phyloP scores from a whole-genome alignment of 2,329 filamentous ascomycete genomes.

The Talaromyces sp. region DNA sequence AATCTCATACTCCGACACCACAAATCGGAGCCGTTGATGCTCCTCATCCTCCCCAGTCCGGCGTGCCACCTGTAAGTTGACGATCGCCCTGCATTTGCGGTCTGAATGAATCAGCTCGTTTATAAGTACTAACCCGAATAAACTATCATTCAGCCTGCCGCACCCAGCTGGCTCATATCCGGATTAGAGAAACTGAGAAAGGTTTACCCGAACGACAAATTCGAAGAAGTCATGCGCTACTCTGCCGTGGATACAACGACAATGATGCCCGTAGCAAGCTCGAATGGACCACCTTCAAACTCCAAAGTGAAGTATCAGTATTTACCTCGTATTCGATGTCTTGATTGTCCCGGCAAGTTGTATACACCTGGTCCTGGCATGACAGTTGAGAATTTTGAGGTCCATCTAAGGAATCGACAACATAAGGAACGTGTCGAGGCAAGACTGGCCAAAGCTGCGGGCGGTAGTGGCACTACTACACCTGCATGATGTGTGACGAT shows the following conservation, averaged over 20 bases:
- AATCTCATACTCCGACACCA: slow-evolving; percentile 27
- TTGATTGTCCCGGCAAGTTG: slow-evolving; percentile 87
- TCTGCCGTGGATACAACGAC: slow-evolving; percentile 71
- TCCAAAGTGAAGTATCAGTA: slow-evolving; percentile 70
- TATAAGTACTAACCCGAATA: neutral
- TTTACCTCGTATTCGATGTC: slow-evolving; percentile 82
- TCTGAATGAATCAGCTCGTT: neutral
- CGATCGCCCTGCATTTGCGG: neutral
- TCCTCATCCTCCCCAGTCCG: slow-evolving; percentile 38
- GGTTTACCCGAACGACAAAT: slow-evolving; percentile 71
- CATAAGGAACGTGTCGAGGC: slow-evolving; percentile 69
- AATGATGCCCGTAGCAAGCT: slow-evolving; percentile 56
- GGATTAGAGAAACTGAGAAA: slow-evolving; percentile 67
- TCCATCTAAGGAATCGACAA: slow-evolving; percentile 78
- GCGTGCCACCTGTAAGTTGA: slow-evolving; percentile 41
- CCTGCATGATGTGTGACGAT: slow-evolving; percentile 1
- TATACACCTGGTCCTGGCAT: slow-evolving; percentile 85
- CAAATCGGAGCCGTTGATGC: slow-evolving; percentile 45
- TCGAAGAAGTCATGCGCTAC: slow-evolving; percentile 89
- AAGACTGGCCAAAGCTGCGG: slow-evolving; percentile 27
- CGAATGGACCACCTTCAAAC: slow-evolving; percentile 50
- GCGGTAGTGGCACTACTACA: neutral
- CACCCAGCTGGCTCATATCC: slow-evolving; percentile 76
- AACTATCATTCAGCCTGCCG: slow-evolving; percentile 59
- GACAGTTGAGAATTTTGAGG: slow-evolving; percentile 85